These are phyloP conservation scores for Globisporangium orthogonon DNA, from an alignment of 352 stramenopile species.

Conservation along the genomic window DNA sequence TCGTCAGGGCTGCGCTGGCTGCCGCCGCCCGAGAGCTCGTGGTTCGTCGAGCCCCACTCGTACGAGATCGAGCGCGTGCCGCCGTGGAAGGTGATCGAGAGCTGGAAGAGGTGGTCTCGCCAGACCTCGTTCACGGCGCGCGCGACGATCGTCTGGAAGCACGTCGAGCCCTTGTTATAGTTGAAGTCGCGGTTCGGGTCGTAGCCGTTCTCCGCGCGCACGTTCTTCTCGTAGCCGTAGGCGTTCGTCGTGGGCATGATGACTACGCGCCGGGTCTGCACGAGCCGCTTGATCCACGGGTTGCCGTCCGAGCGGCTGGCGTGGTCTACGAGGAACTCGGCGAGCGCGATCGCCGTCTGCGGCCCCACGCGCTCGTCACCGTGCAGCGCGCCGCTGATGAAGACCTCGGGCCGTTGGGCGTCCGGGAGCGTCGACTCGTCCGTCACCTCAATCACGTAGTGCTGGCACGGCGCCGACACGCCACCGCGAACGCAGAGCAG, in stretches of 20 bases:
- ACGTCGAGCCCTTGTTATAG: constrained; percentile 81
- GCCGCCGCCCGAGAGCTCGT: constrained; percentile 40
- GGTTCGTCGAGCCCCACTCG: constrained; percentile 93
- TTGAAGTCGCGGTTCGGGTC: constrained; percentile 98
- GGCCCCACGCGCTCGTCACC: constrained; percentile 93
- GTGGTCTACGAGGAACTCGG: constrained; percentile 56
- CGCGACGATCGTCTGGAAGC: constrained; percentile 92
- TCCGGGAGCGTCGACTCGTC: constrained; percentile 59
- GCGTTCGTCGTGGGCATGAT: constrained; percentile 91
- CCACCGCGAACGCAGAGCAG: constrained; percentile 40
- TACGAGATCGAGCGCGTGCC: constrained; percentile 94
- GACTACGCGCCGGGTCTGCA: constrained; percentile 71
- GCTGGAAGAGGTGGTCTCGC: constrained; percentile 93
- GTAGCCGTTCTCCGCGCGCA: constrained; percentile 67
- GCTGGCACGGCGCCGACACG: constrained; percentile 39
- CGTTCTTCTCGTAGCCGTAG: constrained; percentile 84
- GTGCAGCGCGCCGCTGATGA: constrained; percentile 93
- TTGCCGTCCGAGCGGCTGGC: constrained; percentile 31
- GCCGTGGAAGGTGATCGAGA: constrained; percentile 95
- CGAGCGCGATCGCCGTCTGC: constrained; percentile 71
- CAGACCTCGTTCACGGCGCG: constrained; percentile 94
- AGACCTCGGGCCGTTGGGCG: constrained; percentile 85
- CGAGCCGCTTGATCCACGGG: constrained; percentile 59
- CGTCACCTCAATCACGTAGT: constrained; percentile 85
- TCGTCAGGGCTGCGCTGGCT: constrained; percentile 53